Base-by-base conservation (phyloP, 805 yeast species). In the Komagataella ulmi region DNA sequence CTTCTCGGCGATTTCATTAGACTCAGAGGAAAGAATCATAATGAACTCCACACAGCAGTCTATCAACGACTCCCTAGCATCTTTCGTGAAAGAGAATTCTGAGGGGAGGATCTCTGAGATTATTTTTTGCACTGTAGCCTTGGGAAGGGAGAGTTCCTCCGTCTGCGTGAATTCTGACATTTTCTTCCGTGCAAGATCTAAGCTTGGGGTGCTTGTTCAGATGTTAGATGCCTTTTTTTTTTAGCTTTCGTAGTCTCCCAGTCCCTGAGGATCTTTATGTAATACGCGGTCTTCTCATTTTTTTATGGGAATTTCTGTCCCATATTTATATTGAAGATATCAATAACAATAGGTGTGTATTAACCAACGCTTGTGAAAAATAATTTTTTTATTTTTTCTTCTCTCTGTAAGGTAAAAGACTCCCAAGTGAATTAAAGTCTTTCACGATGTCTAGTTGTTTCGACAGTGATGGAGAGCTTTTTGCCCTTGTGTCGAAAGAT, bases 11-110 rank as follows among this genome's bases (percentile, higher is more conserved):
- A 93, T 89, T 55, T 93, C 98, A 60, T 91, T 90, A 52, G 91
- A 84, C 68, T 89, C 96, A 2, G 96, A 88, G 8, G 97, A 85
- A 46, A 91, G 71, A 54, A 91, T 88, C 95, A 93, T 91, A 54
- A 93, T 84, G 65, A 93, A 91, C 67, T 89, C 97, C 52, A 93
- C 88, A 60, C 97, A 89, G 65, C 97, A 91, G 63, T 93, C 97
- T 47, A 95, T 91, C 47, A 93, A 78, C 47, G 96, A 93, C 61
- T 91, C 98, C 53, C 97, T 74, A 2, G 97, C 95, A 57, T 93
- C 98, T 58, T 90, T 86, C 45, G 96, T 81, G 58, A 91, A 88
- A 6, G 90, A 81, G 52, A 87, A 74, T 61, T 90, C 97, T n/a
- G 79, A 70, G 17, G 97, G 97, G 30, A 91, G 72, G 40, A 93